Evolutionary conservation across 257 asterid species (phyloP).

Genomic region (Cynanchum wilfordii): DNA sequence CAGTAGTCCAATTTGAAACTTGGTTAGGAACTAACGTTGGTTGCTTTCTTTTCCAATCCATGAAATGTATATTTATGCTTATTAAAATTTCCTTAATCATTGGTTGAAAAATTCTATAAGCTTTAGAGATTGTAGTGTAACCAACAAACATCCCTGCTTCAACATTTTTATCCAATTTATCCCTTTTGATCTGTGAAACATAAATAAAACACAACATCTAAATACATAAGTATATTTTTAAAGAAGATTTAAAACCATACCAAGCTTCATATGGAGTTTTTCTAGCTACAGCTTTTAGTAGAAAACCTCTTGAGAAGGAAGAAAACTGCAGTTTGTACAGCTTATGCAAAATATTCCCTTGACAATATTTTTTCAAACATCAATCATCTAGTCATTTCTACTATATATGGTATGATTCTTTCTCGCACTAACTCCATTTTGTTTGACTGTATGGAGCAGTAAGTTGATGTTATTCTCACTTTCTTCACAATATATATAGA

Average conservation of each 20-base stretch:
- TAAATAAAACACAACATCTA: neutral
- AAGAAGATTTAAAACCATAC: constrained; percentile 2
- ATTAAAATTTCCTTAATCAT: neutral
- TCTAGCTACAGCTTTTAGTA: neutral
- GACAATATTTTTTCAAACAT: too few relatives aligned
- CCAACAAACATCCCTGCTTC: neutral
- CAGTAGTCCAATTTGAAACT: constrained; percentile 10
- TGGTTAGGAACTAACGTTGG: constrained; percentile 7
- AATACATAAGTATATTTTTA: neutral
- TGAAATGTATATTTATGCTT: too few relatives aligned
- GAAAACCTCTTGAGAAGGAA: neutral
- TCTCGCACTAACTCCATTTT: constrained; percentile 6
- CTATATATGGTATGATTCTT: neutral
- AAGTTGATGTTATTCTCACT: constrained; percentile 15
- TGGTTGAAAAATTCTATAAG: neutral
- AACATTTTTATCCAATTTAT: neutral
- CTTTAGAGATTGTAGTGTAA: neutral
- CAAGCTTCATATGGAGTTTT: too few relatives aligned
- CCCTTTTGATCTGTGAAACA: neutral
- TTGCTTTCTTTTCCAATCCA: neutral
- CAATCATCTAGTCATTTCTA: constrained; percentile 5
- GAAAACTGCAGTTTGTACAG: neutral
- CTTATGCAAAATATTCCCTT: neutral
- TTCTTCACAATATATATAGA: neutral
- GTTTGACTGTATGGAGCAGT: neutral